Percentiles rank a stretch among this genome's conserved stretches.
Conservation (phyloP, 2,329 filamentous ascomycete genomes). For the Ophiocordyceps robertsii region DNA sequence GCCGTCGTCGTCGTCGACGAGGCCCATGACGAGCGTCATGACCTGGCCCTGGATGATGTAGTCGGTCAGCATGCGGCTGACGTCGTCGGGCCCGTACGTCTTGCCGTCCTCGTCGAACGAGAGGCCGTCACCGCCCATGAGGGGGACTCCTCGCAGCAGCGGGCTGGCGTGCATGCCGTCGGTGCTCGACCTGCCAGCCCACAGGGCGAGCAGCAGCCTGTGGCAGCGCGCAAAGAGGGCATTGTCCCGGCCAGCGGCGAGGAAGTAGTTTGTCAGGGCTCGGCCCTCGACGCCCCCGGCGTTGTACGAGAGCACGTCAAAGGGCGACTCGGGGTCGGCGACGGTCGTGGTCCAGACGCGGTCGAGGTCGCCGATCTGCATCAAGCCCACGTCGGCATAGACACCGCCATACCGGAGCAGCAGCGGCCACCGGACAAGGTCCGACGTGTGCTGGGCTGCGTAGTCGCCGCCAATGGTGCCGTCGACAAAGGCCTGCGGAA, state of each 20-base stretch:
- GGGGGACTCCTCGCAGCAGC: constrained; percentile 29
- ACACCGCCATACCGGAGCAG: constrained; percentile 43
- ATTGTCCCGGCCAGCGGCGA: constrained; percentile 24
- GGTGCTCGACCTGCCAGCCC: constrained; percentile 36
- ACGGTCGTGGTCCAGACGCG: constrained; percentile 36
- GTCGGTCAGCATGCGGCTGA: constrained; percentile 32
- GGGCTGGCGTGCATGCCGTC: constrained; percentile 34
- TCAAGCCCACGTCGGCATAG: constrained; percentile 42
- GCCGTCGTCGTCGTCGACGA: constrained; percentile 31
- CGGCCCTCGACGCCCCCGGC: constrained; percentile 18
- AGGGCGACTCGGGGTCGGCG: constrained; percentile 28
- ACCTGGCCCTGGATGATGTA: constrained; percentile 45
- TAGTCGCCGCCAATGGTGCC: constrained; percentile 34
- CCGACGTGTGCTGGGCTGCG: constrained; percentile 39
- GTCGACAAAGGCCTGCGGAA: constrained; percentile 37
- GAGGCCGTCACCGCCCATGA: constrained; percentile 13
- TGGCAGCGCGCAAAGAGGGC: constrained; percentile 33
- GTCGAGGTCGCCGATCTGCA: constrained; percentile 44
- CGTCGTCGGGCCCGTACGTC: constrained; percentile 22
- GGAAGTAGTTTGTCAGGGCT: constrained; percentile 35
- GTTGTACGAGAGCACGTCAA: constrained; percentile 34
- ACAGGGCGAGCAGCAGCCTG: constrained; percentile 34
- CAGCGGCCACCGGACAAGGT: constrained; percentile 43
- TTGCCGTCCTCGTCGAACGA: constrained; percentile 10
- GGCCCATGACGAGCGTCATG: constrained; percentile 35